Evolutionary conservation across 371 early-diverging fungal species (phyloP).

Genomic region (Saksenaea oblongispora): DNA sequence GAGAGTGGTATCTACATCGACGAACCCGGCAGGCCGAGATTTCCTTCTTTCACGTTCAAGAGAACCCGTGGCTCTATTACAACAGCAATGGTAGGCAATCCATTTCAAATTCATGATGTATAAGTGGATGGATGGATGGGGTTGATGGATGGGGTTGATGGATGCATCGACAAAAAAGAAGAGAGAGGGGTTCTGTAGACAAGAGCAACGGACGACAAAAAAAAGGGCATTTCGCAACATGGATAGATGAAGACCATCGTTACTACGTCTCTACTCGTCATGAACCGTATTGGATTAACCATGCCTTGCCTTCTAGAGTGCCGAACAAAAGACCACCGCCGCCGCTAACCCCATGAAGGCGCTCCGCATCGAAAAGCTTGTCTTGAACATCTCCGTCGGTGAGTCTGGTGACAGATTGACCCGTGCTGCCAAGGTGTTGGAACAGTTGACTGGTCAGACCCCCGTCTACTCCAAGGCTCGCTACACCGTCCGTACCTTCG

Average conservation of each 20-base stretch:
- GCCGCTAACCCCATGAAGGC: constrained; percentile 93
- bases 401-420: constrained; percentile 98
- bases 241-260: no score
- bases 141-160: background rate
- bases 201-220: background rate
- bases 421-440: constrained; percentile 99
- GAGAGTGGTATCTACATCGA: background rate
- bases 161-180: background rate
- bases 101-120: background rate
- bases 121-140: background rate
- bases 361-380: constrained; percentile 98
- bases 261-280: no score
- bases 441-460: constrained; percentile 99
- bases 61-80: constrained; percentile 4
- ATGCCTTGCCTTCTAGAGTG: constrained; percentile 46
- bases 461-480: constrained; percentile 99
- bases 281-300: background rate
- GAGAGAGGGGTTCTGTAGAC: background rate
- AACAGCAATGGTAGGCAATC: constrained; percentile 2
- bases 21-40: background rate
- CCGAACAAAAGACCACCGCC: constrained; percentile 54
- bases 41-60: constrained; percentile 6
- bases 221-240: background rate
- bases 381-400: constrained; percentile 99
- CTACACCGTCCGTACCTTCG: constrained; percentile 99